Evolutionary conservation across 805 yeast genomes (phyloP).

Genomic region (Sugiyamaella valdiviana): DNA sequence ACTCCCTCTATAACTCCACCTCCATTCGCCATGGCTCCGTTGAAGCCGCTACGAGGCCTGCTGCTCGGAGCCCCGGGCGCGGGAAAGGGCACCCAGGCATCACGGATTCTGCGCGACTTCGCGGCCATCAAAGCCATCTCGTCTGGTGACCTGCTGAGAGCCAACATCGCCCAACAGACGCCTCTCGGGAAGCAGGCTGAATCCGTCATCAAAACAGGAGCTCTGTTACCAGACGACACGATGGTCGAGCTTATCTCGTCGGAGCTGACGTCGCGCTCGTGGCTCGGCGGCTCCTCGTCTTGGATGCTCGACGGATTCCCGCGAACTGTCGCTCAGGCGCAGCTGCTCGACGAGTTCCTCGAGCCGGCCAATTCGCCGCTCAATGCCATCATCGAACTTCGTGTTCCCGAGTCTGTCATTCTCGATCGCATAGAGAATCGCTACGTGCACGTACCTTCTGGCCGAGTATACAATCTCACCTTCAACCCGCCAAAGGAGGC

Average conservation of each 20-base stretch:
- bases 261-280: constrained; percentile 40
- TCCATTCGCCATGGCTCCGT: background rate
- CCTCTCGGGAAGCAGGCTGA: constrained; percentile 49
- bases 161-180: constrained; percentile 52
- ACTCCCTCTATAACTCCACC: background rate
- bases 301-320: constrained; percentile 95
- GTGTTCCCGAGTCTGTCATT: constrained; percentile 81
- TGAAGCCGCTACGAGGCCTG: constrained; percentile 44
- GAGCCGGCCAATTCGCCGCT: constrained; percentile 37
- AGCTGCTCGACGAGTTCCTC: constrained; percentile 43
- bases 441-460: constrained; percentile 79
- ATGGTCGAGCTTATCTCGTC: constrained; percentile 54
- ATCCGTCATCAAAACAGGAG: constrained; percentile 52
- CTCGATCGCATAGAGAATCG: constrained; percentile 75
- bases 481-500: constrained; percentile 85
- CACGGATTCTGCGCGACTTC: constrained; percentile 50
- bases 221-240: constrained; percentile 63
- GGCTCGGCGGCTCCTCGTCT: constrained; percentile 41
- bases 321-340: constrained; percentile 69
- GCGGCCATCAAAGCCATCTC: constrained; percentile 54
- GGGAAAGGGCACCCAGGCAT: constrained; percentile 88
- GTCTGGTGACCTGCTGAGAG: constrained; percentile 78
- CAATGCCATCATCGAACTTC: constrained; percentile 76
- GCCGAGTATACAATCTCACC: constrained; percentile 76
- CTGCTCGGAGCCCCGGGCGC: constrained; percentile 93